A percentile compares a stretch with the other conserved stretches of the same genome.
phyloP scores from a whole-genome alignment of 2,329 filamentous ascomycete species.

The Diaporthe eres region DNA sequence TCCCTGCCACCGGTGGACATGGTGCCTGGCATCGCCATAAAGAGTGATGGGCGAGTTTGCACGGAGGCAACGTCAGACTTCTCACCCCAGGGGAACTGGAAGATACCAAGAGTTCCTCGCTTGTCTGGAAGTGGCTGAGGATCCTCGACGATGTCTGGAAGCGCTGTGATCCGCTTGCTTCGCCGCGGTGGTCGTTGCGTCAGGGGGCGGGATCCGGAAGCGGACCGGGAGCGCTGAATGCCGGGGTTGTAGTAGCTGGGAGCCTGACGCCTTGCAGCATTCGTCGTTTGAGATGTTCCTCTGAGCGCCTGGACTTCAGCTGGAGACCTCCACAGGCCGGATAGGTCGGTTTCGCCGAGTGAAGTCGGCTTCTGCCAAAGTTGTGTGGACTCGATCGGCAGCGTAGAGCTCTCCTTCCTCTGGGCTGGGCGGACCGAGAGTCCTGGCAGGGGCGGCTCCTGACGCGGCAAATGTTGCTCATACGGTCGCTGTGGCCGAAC shows the following conservation, averaged over 20 bases:
- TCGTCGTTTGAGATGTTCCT: background rate
- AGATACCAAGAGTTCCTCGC: constrained; percentile 73
- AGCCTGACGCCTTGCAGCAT: constrained; percentile 20
- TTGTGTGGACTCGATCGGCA: constrained; percentile 54
- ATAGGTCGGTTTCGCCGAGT: constrained; percentile 38
- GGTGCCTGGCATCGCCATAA: constrained; percentile 66
- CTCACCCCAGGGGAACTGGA: constrained; percentile 77
- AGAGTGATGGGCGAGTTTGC: constrained; percentile 54
- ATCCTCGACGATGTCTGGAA: constrained; percentile 75
- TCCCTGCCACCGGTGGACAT: constrained; percentile 59
- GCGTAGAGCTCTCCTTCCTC: constrained; percentile 52
- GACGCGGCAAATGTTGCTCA: constrained; percentile 20
- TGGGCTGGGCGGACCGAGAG: constrained; percentile 53
- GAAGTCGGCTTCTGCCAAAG: constrained; percentile 57
- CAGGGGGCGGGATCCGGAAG: constrained; percentile 55
- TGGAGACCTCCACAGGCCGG: constrained; percentile 51
- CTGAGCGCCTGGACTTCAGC: constrained; percentile 12
- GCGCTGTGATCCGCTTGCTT: constrained; percentile 68
- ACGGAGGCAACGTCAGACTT: constrained; percentile 69
- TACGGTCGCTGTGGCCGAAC: constrained; percentile 40
- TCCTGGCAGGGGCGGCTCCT: constrained; percentile 48
- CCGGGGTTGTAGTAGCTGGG: constrained; percentile 37
- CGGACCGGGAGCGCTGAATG: constrained; percentile 46
- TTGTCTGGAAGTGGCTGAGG: constrained; percentile 71
- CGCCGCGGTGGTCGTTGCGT: constrained; percentile 68